A percentile compares a stretch with the other conserved stretches of the same genome.
Evolutionary conservation across 2,329 filamentous ascomycete species (phyloP).

Genomic region (Pseudocercospora pini-densiflorae): DNA sequence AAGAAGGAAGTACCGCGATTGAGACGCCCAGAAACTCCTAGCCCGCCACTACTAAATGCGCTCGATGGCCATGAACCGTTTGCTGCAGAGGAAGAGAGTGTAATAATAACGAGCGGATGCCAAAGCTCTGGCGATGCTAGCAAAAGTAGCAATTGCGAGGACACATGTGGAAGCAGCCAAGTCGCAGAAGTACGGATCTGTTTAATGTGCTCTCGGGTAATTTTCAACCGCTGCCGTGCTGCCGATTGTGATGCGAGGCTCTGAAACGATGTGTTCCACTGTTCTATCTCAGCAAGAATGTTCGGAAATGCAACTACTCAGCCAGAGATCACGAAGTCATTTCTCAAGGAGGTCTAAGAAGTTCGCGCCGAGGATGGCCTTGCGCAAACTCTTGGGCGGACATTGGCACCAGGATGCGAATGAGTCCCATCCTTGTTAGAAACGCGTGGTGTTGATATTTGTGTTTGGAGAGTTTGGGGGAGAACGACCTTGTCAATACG

Average conservation of each 20-base stretch:
- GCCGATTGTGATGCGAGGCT: background rate
- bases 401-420: background rate
- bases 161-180: background rate
- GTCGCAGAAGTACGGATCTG: background rate
- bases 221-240: constrained; percentile 5
- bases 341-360: background rate
- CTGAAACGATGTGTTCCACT: constrained; percentile 6
- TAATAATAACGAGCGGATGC: background rate
- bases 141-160: background rate
- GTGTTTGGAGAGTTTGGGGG: background rate
- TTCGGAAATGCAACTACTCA: background rate
- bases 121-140: background rate
- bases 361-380: background rate
- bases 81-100: background rate
- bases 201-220: background rate
- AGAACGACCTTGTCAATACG: background rate
- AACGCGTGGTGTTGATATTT: background rate
- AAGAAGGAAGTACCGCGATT: background rate
- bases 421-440: background rate
- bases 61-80: background rate
- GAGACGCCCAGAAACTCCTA: background rate
- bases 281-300: background rate
- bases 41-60: background rate
- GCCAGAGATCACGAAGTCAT: background rate
- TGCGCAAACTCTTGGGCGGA: background rate